phyloP scores from a whole-genome alignment of 495 filamentous ascomycete genomes.

The Neurospora cerealis region DNA sequence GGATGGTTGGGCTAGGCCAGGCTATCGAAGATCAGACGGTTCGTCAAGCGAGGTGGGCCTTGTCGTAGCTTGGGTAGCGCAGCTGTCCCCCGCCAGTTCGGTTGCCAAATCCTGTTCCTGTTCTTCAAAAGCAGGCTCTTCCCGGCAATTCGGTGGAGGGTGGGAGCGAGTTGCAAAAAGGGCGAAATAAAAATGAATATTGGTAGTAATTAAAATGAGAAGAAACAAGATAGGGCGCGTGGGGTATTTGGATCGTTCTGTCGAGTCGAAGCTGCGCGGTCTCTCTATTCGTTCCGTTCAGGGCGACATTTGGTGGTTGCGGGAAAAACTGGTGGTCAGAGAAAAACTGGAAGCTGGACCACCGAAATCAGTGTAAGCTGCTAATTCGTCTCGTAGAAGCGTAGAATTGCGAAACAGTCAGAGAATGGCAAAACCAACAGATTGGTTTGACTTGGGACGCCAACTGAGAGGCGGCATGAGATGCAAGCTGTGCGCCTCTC shows the following conservation, averaged over 20 bases:
- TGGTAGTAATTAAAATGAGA: neutral
- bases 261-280: neutral
- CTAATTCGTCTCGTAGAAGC: conserved; percentile 14
- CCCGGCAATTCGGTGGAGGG: conserved; percentile 2
- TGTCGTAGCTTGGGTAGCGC: conserved; percentile 11
- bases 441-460: neutral
- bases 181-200: conserved; percentile 4
- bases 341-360: neutral
- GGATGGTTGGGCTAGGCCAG: neutral
- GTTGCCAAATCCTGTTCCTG: conserved; percentile 18
- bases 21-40: neutral
- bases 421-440: neutral
- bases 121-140: conserved; percentile 11
- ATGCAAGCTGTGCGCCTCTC: neutral
- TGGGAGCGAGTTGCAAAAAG: conserved; percentile 1
- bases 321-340: conserved; percentile 14
- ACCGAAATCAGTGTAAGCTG: conserved; percentile 13
- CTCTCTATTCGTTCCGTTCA: conserved; percentile 12
- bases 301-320: conserved; percentile 18
- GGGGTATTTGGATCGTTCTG: neutral
- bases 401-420: neutral
- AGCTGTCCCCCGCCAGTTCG: conserved; percentile 9
- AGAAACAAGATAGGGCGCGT: neutral
- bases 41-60: conserved; percentile 3
- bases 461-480: conserved; percentile 11